These are phyloP conservation scores for Epichloe amarillans DNA, from an alignment of 2,329 filamentous ascomycete genomes.

Conservation along the genomic window DNA sequence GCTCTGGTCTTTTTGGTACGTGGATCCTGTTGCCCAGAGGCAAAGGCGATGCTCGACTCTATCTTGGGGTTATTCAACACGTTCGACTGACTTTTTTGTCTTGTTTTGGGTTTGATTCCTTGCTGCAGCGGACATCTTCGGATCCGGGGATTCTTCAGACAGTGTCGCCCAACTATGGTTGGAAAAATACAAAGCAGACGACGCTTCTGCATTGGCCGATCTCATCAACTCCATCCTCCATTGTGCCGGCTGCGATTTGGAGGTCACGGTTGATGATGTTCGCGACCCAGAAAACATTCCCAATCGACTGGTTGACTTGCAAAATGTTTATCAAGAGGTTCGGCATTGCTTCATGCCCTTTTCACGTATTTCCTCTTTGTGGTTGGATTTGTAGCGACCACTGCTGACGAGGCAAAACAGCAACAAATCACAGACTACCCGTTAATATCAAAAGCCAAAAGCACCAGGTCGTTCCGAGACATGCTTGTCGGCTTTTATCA, in stretches of 20 bases:
- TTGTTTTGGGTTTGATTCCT: constrained; percentile 9
- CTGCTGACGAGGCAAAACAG: constrained; percentile 23
- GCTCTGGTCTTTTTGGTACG: constrained; percentile 44
- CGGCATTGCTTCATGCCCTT: constrained; percentile 11
- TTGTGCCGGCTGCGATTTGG: constrained; percentile 67
- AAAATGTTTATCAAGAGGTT: constrained; percentile 74
- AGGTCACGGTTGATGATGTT: constrained; percentile 71
- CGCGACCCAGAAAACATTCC: constrained; percentile 79
- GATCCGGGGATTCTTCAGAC: constrained; percentile 41
- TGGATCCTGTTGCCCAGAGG: neutral
- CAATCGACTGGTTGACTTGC: constrained; percentile 67
- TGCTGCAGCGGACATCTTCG: constrained; percentile 46
- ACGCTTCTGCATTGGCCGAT: constrained; percentile 42
- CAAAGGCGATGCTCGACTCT: neutral
- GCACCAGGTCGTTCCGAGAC: constrained; percentile 63
- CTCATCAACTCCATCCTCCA: constrained; percentile 55
- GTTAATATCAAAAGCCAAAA: constrained; percentile 69
- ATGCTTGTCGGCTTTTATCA: constrained; percentile 68
- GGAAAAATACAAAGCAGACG: constrained; percentile 40
- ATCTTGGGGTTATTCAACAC: neutral
- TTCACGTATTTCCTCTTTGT: neutral
- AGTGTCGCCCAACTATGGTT: constrained; percentile 49
- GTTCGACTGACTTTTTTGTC: neutral
- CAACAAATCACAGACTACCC: constrained; percentile 83
- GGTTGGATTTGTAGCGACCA: neutral